These are phyloP conservation scores for Sclerotinia minor DNA, from an alignment of 2,329 filamentous ascomycete species.

Conservation along the genomic window DNA sequence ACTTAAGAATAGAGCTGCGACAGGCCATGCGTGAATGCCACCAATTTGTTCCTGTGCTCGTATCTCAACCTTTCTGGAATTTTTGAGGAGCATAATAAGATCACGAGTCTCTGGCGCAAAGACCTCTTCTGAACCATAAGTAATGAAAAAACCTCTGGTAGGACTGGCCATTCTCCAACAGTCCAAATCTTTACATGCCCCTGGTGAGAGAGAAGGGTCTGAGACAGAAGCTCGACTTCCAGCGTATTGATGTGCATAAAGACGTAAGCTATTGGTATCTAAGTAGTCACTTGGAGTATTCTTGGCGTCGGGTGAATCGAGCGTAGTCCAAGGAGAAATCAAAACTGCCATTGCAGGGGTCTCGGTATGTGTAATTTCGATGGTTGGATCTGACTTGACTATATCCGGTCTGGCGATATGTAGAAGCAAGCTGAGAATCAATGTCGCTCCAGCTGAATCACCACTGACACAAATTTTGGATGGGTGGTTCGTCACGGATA, in stretches of 20 bases:
- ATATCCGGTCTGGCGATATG: constrained; percentile 51
- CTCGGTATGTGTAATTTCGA: constrained; percentile 25
- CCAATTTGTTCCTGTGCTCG: constrained; percentile 56
- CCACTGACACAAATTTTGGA: constrained; percentile 70
- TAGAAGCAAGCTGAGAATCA: constrained; percentile 72
- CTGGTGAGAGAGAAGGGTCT: constrained; percentile 67
- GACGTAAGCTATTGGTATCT: constrained; percentile 62
- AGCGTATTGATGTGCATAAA: constrained; percentile 70
- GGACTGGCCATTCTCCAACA: constrained; percentile 71
- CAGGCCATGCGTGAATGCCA: constrained; percentile 80
- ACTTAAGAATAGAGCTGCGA: constrained; percentile 61
- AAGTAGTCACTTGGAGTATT: constrained; percentile 76
- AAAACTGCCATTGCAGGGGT: constrained; percentile 63
- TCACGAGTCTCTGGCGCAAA: constrained; percentile 68
- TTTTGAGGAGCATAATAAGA: constrained; percentile 57
- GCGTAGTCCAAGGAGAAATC: constrained; percentile 79
- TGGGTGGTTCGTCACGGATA: constrained; percentile 56
- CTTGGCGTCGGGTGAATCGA: constrained; percentile 66
- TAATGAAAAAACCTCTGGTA: constrained; percentile 64
- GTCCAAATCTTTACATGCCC: constrained; percentile 62
- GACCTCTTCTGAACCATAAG: constrained; percentile 76
- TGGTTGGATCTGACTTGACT: neutral
- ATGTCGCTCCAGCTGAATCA: constrained; percentile 76
- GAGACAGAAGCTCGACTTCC: constrained; percentile 51
- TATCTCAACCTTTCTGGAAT: constrained; percentile 47